A percentile compares a stretch with the other conserved stretches of the same genome.
phyloP scores from a whole-genome alignment of 2,329 filamentous ascomycete genomes.

The Fusarium globosum region DNA sequence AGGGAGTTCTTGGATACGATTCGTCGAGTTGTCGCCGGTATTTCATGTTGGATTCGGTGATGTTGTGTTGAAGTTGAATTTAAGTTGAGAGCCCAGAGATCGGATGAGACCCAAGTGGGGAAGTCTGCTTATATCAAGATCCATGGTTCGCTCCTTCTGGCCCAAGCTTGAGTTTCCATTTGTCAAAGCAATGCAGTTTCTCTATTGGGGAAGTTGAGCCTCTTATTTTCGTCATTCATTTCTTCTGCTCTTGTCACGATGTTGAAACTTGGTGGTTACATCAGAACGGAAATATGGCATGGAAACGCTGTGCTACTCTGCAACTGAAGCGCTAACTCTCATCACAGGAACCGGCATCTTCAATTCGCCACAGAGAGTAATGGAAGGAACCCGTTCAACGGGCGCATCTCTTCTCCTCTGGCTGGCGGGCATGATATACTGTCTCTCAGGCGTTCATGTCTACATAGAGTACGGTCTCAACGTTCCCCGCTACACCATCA shows the following conservation, averaged over 20 bases:
- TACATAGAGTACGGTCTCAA: constrained; percentile 61
- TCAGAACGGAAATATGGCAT: not conserved
- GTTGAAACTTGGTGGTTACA: not conserved
- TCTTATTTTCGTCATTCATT: not conserved
- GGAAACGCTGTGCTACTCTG: not conserved
- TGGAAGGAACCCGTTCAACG: constrained; percentile 48
- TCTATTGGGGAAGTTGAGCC: not conserved
- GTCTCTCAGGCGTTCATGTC: constrained; percentile 51
- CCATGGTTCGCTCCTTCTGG: constrained; percentile 23
- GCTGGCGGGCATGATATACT: constrained; percentile 54
- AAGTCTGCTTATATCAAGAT: constrained; percentile 13
- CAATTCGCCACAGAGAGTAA: constrained; percentile 49
- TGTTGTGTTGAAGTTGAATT: constrained; percentile 39
- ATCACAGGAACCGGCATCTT: constrained; percentile 52
- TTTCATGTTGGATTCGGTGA: not conserved
- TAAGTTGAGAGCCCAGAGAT: constrained; percentile 23
- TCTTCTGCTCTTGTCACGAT: not conserved
- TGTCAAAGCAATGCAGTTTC: constrained; percentile 16
- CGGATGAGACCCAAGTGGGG: constrained; percentile 38
- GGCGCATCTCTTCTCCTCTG: constrained; percentile 54
- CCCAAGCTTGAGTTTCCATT: constrained; percentile 26
- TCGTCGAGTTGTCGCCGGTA: not conserved
- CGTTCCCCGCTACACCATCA: constrained; percentile 55
- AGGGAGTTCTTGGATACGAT: rapidly evolving
- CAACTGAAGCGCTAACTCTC: constrained; percentile 20